Evolutionary conservation across 106 monocot genomes (phyloP), one percentile per base, ranked within the genome.

Genomic region (Allium cepa): DNA sequence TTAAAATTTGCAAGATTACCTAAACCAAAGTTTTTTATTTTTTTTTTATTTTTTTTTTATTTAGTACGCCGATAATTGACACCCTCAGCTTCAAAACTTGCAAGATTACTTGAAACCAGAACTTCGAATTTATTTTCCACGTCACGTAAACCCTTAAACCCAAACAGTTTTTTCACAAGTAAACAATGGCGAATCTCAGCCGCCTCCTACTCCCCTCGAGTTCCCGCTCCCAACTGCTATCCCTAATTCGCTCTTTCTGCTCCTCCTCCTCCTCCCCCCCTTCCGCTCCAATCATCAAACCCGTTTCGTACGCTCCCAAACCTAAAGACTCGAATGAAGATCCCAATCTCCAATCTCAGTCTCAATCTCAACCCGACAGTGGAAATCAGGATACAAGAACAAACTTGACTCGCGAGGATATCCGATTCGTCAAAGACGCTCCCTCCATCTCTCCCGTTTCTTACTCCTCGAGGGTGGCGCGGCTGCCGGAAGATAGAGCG

Each of bases 391-490:
- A 49, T 4, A 18, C 56, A 1, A 51, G 53, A 4, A 17, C 60
- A 28, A 17, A 68, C 26, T 90, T 79, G 90, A 87, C 87, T 2
- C 82, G 94, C 28, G 81, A 83, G 70, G 94, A 94, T 26, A 78
- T 65, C 14, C 78, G 90, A 63, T 94, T 84, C 66, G 73, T 94
- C 58, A 87, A 90, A 71, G 94, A 94, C 68, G 71, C 63, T 6
- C 79, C 85, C 57, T 53, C 45, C 50, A 81, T 90, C 17, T 75
- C 87, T 1, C 85, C 90, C 2, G 87, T 90, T 13, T 76, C 87
- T 8, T 94, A 91, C 57, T 76, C 82, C 14, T 13, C 84, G 0
- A 72, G 74, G 17, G 94, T 94, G 26, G 94, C 94, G 60, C 90
- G 87, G 60, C 70, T 94, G 27, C 94, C 87, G 15, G 94, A 94